Percentiles rank a stretch among this genome's conserved stretches.
Conservation (phyloP, 2,329 filamentous ascomycete species). For the Zasmidium cellare region DNA sequence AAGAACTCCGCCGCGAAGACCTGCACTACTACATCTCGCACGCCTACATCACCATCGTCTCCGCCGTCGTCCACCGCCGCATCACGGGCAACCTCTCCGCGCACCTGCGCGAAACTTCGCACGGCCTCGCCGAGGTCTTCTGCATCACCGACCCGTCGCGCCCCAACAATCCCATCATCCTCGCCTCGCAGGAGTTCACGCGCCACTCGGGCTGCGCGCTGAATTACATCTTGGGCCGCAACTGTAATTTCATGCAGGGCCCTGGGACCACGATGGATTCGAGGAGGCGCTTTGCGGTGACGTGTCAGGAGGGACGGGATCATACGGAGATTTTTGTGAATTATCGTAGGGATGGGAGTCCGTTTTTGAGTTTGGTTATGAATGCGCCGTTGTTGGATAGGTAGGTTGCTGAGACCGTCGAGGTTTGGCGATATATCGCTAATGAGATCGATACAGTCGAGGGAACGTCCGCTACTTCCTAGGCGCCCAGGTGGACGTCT, state of each 20-base stretch:
- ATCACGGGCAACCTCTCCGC: constrained; percentile 66
- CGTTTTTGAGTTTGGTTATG: constrained; percentile 75
- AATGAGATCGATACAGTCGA: too few species aligned
- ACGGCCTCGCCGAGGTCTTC: constrained; percentile 74
- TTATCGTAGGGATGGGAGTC: constrained; percentile 70
- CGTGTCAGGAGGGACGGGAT: constrained; percentile 62
- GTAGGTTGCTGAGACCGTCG: constrained; percentile 31
- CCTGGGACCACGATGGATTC: constrained; percentile 51
- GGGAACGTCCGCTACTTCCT: constrained; percentile 68
- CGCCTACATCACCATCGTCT: constrained; percentile 67
- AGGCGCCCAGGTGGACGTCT: constrained; percentile 71
- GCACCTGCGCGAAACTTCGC: constrained; percentile 65
- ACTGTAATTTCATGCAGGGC: constrained; percentile 76
- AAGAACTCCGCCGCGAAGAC: constrained; percentile 64
- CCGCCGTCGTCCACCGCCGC: constrained; percentile 65
- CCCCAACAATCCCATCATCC: constrained; percentile 72
- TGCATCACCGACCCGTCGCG: constrained; percentile 73
- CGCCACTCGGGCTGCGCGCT: constrained; percentile 73
- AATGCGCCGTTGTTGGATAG: constrained; percentile 64
- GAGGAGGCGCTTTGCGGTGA: constrained; percentile 8
- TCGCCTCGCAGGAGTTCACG: constrained; percentile 75
- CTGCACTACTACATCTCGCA: constrained; percentile 69
- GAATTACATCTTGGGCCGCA: constrained; percentile 70
- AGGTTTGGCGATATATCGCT: too few species aligned
- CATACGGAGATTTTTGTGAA: constrained; percentile 74